phyloP scores from a whole-genome alignment of 257 asterid genomes.

The Salvia splendens region DNA sequence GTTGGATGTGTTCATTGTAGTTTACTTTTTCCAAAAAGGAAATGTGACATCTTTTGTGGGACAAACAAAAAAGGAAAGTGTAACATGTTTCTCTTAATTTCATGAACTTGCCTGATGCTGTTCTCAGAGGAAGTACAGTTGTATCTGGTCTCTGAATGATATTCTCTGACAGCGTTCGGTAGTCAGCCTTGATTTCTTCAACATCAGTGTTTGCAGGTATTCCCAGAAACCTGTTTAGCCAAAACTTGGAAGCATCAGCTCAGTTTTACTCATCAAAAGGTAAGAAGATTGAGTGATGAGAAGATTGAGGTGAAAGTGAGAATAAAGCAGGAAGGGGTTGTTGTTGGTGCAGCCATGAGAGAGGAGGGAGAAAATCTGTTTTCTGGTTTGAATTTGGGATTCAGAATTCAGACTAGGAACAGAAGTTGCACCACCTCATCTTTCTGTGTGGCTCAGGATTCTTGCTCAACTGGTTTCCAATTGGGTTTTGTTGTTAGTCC shows the following conservation, averaged over 20 bases:
- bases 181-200: slow-evolving; percentile 86
- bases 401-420: slow-evolving; percentile 21
- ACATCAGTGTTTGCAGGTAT: slow-evolving; percentile 69
- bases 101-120: slow-evolving; percentile 87
- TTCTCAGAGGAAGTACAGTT: slow-evolving; percentile 79
- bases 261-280: neutral
- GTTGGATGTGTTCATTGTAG: too few relatives aligned
- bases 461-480: slow-evolving; percentile 25
- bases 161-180: slow-evolving; percentile 78
- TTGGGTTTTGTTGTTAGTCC: slow-evolving; percentile 27
- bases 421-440: slow-evolving; percentile 36
- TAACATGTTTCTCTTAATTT: slow-evolving; percentile 48
- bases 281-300: slow-evolving; percentile 1
- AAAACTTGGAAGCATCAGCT: neutral
- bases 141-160: slow-evolving; percentile 97
- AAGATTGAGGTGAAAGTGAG: slow-evolving; percentile 35
- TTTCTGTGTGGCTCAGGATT: slow-evolving; percentile 47
- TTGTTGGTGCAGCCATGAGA: slow-evolving; percentile 66
- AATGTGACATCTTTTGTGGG: too few relatives aligned
- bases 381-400: slow-evolving; percentile 27
- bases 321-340: slow-evolving; percentile 49
- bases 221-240: slow-evolving; percentile 66
- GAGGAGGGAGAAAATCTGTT: slow-evolving; percentile 5
- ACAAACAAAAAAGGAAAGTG: too few relatives aligned
- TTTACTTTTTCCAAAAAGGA: too few relatives aligned